phyloP scores from a whole-genome alignment of 2,329 filamentous ascomycete genomes.

The Aspergillus clavatus region DNA sequence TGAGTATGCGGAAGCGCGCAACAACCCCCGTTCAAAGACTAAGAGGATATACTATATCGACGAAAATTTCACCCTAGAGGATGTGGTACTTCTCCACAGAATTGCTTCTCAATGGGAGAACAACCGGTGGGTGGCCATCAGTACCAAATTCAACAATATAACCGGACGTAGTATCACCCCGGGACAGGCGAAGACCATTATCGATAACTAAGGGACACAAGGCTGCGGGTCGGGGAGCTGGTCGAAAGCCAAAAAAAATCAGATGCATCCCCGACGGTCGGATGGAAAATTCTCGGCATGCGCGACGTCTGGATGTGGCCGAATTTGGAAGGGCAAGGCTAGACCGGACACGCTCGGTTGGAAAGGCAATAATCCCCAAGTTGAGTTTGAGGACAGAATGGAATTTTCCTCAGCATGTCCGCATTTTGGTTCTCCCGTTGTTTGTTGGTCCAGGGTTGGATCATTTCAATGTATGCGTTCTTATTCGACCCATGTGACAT shows the following conservation, averaged over 20 bases:
- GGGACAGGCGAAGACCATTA: conserved; percentile 29
- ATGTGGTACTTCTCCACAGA: conserved; percentile 36
- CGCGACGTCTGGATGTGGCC: not conserved
- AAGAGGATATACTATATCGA: conserved; percentile 23
- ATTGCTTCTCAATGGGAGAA: conserved; percentile 42
- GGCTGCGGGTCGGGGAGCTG: not conserved
- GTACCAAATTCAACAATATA: conserved; percentile 46
- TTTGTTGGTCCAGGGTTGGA: conserved; percentile 8
- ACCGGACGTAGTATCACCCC: conserved; percentile 45
- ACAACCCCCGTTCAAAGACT: not conserved
- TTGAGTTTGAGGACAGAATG: conserved; percentile 1
- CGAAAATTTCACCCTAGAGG: conserved; percentile 22
- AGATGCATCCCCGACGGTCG: not conserved
- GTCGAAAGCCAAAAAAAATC: not conserved
- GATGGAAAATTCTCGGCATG: conserved; percentile 1
- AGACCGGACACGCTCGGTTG: conserved; percentile 1
- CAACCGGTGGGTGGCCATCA: conserved; percentile 45
- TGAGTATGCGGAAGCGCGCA: not conserved
- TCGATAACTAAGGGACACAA: conserved; percentile 6
- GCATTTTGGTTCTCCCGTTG: not conserved
- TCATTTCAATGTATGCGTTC: not conserved
- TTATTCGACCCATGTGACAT: conserved; percentile 6
- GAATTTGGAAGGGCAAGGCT: not conserved
- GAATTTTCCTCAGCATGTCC: not conserved
- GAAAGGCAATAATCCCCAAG: not conserved